phyloP scores from a whole-genome alignment of 2,329 filamentous ascomycete species.

The Tolypocladium sp. region DNA sequence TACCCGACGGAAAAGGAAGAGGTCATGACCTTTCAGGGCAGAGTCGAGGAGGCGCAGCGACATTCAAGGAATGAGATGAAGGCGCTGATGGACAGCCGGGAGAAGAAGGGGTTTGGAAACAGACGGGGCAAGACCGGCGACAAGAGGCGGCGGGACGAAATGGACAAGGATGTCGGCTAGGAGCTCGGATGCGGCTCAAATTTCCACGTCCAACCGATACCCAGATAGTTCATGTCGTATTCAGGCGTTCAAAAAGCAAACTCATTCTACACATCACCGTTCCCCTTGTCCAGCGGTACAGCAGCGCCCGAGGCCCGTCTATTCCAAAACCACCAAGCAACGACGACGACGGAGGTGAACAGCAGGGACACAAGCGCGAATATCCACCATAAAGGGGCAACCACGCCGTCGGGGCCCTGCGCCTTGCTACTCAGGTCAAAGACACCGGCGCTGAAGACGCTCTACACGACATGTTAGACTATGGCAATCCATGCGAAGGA shows the following conservation, averaged over 20 bases:
- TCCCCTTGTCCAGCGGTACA: neutral
- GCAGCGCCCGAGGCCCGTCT: neutral
- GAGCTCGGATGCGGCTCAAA: neutral
- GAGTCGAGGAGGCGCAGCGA: slow-evolving; percentile 77
- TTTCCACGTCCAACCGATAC: neutral
- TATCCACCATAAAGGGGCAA: neutral
- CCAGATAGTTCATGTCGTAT: neutral
- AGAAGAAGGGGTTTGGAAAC: slow-evolving; percentile 40
- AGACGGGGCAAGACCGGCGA: slow-evolving; percentile 26
- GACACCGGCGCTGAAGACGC: neutral
- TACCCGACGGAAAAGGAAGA: slow-evolving; percentile 69
- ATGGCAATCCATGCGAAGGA: neutral
- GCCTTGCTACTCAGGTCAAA: neutral
- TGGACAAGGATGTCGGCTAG: slow-evolving; percentile 69
- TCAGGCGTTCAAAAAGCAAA: neutral
- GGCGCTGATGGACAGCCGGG: slow-evolving; percentile 60
- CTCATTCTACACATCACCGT: neutral
- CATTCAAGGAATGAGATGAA: slow-evolving; percentile 77
- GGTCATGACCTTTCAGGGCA: slow-evolving; percentile 69
- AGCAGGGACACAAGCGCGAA: neutral
- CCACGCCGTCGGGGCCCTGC: neutral
- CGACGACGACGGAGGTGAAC: neutral
- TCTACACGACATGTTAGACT: neutral
- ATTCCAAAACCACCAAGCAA: neutral
- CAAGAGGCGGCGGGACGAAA: slow-evolving; percentile 46